Evolutionary conservation across 495 filamentous ascomycete genomes (phyloP).

Genomic region (Sabuloglossum arenarium): DNA sequence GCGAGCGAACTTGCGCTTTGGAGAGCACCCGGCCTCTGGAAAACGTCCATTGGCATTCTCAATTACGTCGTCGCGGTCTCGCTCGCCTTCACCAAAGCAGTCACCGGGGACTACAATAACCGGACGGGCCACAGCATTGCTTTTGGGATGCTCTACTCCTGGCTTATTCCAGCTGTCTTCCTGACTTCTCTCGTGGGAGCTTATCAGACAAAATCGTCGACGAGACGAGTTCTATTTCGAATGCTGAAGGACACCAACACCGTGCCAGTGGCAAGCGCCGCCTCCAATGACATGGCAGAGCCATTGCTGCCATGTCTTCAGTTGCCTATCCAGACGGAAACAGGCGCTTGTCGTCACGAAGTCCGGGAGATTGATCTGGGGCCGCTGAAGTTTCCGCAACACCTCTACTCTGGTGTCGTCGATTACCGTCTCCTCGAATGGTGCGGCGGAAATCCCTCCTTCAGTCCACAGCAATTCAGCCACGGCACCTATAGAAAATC

Average conservation of each 20-base stretch:
- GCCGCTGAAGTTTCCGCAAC: no score
- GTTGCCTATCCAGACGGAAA: no score
- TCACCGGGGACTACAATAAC: not conserved
- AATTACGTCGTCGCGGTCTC: not conserved
- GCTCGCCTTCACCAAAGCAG: not conserved
- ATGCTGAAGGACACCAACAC: not conserved
- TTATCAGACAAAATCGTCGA: not conserved
- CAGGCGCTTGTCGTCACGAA: no score
- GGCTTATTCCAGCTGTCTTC: not conserved
- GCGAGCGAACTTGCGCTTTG: not conserved
- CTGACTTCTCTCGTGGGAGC: not conserved
- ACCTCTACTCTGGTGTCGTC: not conserved
- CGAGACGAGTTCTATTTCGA: not conserved
- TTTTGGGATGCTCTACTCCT: not conserved
- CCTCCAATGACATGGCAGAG: no score
- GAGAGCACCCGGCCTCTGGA: not conserved
- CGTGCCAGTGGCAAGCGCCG: no score
- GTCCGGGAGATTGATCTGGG: no score
- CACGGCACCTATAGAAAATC: no score
- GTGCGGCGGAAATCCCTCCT: not conserved
- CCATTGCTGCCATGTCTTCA: no score
- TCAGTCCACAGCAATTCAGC: not conserved
- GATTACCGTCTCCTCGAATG: not conserved
- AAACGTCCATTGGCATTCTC: not conserved
- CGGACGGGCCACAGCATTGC: not conserved